Evolutionary conservation across 164 flowering plant species (phyloP).

Genomic region (Warburgia ugandensis): DNA sequence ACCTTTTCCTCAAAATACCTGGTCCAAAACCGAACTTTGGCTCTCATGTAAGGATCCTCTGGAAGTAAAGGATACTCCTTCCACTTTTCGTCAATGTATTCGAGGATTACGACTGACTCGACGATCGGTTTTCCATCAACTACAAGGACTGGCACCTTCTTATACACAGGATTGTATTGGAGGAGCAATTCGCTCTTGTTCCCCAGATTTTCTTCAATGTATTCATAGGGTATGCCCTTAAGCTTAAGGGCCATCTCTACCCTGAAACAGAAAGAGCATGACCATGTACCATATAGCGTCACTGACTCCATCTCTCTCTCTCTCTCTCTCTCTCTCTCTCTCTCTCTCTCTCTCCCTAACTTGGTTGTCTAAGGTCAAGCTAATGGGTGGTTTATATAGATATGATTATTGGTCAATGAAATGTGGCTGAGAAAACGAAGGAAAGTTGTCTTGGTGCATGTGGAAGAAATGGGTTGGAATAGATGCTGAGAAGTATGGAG

Average conservation of each 20-base stretch:
- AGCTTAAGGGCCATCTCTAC: slow-evolving; percentile 22
- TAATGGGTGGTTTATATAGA: no score
- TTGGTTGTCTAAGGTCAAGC: background rate
- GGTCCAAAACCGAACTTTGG: slow-evolving; percentile 24
- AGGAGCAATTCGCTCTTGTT: slow-evolving; percentile 24
- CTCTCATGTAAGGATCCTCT: slow-evolving; percentile 13
- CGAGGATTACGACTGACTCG: slow-evolving; percentile 24
- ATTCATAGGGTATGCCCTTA: slow-evolving; percentile 23
- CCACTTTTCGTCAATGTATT: slow-evolving; percentile 31
- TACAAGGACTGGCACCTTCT: slow-evolving; percentile 11
- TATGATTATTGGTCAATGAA: no score
- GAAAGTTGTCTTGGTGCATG: no score
- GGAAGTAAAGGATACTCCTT: slow-evolving; percentile 14
- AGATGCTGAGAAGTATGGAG: no score
- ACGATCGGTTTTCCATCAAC: slow-evolving; percentile 21
- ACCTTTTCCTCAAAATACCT: slow-evolving; percentile 3
- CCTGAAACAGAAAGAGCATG: slow-evolving; percentile 11
- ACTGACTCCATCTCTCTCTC: background rate
- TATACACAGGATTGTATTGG: slow-evolving; percentile 6
- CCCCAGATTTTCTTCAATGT: slow-evolving; percentile 18
- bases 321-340: slow-evolving; percentile 1
- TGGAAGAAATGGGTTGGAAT: no score
- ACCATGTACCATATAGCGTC: slow-evolving; percentile 14
- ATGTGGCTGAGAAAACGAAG: no score
- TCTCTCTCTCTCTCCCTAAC: background rate